phyloP scores from a whole-genome alignment of 768 basidiomycete genomes.

The Suillus sp. region DNA sequence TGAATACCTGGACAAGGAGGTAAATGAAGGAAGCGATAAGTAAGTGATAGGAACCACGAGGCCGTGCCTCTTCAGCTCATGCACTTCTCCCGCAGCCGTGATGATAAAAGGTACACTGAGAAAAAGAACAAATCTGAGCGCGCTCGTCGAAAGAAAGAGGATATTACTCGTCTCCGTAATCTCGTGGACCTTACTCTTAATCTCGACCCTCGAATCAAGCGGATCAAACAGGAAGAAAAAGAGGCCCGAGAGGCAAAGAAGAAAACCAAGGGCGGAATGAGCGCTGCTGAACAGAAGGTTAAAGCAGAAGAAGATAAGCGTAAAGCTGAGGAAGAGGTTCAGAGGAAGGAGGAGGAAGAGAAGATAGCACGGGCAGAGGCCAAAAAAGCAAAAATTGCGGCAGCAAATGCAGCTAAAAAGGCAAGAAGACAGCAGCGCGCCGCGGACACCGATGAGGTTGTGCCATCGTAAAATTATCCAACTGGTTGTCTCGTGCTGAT shows the following conservation, averaged over 20 bases:
- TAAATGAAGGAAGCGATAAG: slow-evolving; percentile 97
- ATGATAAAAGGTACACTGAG: slow-evolving; percentile 98
- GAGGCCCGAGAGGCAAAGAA: slow-evolving; percentile 93
- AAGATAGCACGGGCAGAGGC: slow-evolving; percentile 72
- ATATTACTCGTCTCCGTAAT: slow-evolving; percentile 83
- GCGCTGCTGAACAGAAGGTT: slow-evolving; percentile 50
- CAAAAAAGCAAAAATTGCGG: slow-evolving; percentile 83
- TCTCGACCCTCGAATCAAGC: slow-evolving; percentile 93
- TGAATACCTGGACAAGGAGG: slow-evolving; percentile 98
- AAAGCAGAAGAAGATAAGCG: slow-evolving; percentile 58
- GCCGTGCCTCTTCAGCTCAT: not conserved
- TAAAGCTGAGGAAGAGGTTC: slow-evolving; percentile 71
- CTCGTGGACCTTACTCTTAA: slow-evolving; percentile 86
- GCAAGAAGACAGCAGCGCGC: slow-evolving; percentile 68
- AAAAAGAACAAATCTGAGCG: slow-evolving; percentile 99
- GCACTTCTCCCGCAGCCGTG: slow-evolving; percentile 62
- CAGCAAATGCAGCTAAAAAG: slow-evolving; percentile 91
- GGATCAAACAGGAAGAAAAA: slow-evolving; percentile 96
- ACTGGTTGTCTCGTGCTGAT: not conserved
- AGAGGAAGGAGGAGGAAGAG: slow-evolving; percentile 82
- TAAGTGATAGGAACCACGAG: slow-evolving; percentile 38
- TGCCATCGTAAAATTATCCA: slow-evolving; percentile 10
- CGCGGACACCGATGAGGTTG: slow-evolving; percentile 36
- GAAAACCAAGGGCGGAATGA: slow-evolving; percentile 47
- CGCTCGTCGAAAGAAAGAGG: slow-evolving; percentile 95